Percentiles rank a stretch among this genome's conserved stretches.
These are phyloP conservation scores for Aspergillus nomiae DNA, from an alignment of 2,329 filamentous ascomycete genomes.

Conservation along the genomic window DNA sequence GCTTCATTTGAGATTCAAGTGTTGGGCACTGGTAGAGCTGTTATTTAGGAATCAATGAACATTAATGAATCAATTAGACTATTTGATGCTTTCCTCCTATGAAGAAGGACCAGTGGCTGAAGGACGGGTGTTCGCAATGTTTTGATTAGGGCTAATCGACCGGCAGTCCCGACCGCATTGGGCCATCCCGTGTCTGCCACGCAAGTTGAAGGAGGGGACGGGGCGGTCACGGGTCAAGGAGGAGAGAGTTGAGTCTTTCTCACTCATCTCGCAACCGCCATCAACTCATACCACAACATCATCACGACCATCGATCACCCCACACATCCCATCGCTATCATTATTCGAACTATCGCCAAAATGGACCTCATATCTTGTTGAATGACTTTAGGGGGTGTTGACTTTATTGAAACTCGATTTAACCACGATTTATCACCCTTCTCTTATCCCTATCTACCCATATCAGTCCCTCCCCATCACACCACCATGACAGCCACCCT, in stretches of 20 bases:
- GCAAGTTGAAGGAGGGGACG: neutral
- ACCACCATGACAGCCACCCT: constrained; percentile 37
- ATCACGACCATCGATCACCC: constrained; percentile 5
- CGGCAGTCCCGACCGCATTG: neutral
- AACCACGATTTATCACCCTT: neutral
- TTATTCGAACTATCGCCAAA: constrained; percentile 13
- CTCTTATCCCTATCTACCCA: constrained; percentile 1
- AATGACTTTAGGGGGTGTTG: neutral
- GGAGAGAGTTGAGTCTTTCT: neutral
- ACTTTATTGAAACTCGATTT: constrained; percentile 8
- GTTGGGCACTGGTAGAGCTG: neutral
- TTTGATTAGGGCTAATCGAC: neutral
- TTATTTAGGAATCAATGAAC: neutral
- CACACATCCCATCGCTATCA: constrained; percentile 8
- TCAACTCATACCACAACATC: constrained; percentile 12
- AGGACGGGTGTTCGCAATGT: neutral
- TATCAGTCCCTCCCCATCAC: constrained; percentile 7
- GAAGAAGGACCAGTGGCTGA: neutral
- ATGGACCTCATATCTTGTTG: constrained; percentile 14
- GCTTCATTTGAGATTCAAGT: neutral
- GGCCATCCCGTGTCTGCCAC: constrained; percentile 8
- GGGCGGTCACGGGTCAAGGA: neutral
- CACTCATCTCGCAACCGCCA: neutral
- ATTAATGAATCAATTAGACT: neutral
- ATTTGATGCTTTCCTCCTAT: too few relatives aligned